Evolutionary conservation across 345 rosid species (phyloP).

Genomic region (Ceriops decandra): DNA sequence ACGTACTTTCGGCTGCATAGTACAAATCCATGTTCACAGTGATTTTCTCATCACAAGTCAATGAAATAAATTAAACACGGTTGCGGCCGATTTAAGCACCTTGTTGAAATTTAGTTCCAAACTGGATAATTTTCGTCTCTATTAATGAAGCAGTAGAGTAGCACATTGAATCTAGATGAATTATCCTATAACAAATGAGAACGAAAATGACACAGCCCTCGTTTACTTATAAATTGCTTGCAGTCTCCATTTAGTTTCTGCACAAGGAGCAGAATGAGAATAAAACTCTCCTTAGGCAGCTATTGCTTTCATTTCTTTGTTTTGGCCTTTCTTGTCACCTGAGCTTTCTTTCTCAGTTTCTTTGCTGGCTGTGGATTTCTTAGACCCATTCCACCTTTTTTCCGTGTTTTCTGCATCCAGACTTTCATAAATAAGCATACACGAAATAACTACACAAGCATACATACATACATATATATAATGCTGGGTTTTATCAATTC

Average conservation of each 20-base stretch:
- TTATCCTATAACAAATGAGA: no score
- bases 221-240: no score
- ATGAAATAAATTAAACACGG: no score
- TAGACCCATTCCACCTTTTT: constrained; percentile 53
- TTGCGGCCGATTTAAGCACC: no score
- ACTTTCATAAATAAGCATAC: constrained; percentile 8
- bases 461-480: no score
- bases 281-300: neutral
- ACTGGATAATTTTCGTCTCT: neutral
- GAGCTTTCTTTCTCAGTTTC: constrained; percentile 52
- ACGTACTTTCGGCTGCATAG: constrained; percentile 75
- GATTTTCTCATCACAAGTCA: no score
- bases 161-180: neutral
- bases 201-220: no score
- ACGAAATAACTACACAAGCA: neutral
- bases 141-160: neutral
- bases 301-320: constrained; percentile 32
- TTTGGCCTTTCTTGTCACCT: constrained; percentile 42
- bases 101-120: neutral
- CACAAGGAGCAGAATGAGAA: no score
- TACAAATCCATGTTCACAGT: neutral
- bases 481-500: no score
- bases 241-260: no score
- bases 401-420: constrained; percentile 49
- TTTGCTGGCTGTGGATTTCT: constrained; percentile 60